Evolutionary conservation across 495 filamentous ascomycete species (phyloP).

Genomic region (Articulospora tetracladia): DNA sequence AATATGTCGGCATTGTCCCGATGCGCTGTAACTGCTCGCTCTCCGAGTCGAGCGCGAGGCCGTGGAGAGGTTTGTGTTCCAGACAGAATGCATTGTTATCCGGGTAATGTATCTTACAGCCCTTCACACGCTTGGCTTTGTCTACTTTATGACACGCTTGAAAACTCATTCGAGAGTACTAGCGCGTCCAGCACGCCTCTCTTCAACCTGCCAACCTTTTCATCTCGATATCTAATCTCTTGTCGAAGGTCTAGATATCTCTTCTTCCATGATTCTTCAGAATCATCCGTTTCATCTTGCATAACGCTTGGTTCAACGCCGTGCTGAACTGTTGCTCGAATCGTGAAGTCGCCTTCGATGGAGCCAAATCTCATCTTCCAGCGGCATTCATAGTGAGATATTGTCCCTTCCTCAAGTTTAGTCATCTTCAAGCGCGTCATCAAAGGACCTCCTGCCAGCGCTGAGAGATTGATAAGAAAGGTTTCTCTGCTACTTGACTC

Average conservation of each 20-base stretch:
- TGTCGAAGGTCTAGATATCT: conserved; percentile 25
- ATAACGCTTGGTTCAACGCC: conserved; percentile 27
- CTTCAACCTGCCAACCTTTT: conserved; percentile 24
- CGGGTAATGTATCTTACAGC: too few species aligned
- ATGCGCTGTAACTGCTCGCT: neutral
- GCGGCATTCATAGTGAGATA: conserved; percentile 36
- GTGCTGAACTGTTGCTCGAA: conserved; percentile 44
- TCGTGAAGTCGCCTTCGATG: conserved; percentile 38
- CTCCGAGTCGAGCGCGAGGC: neutral
- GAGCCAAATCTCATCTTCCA: conserved; percentile 44
- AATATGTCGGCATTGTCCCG: neutral
- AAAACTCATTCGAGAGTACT: conserved; percentile 18
- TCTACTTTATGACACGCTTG: neutral
- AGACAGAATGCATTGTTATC: neutral
- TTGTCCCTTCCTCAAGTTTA: conserved; percentile 31
- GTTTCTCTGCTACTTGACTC: conserved; percentile 39
- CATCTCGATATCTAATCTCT: conserved; percentile 29
- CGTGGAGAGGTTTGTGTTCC: too few species aligned
- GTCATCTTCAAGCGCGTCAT: conserved; percentile 37
- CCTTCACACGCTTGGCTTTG: neutral
- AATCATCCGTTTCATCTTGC: conserved; percentile 9
- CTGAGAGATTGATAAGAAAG: conserved; percentile 50
- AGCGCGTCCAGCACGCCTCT: conserved; percentile 22
- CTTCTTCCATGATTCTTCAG: conserved; percentile 22
- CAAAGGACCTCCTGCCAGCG: conserved; percentile 44